These are phyloP conservation scores for Cetraspora pellucida DNA, from an alignment of 192 early-diverging fungal genomes.

Conservation along the genomic window DNA sequence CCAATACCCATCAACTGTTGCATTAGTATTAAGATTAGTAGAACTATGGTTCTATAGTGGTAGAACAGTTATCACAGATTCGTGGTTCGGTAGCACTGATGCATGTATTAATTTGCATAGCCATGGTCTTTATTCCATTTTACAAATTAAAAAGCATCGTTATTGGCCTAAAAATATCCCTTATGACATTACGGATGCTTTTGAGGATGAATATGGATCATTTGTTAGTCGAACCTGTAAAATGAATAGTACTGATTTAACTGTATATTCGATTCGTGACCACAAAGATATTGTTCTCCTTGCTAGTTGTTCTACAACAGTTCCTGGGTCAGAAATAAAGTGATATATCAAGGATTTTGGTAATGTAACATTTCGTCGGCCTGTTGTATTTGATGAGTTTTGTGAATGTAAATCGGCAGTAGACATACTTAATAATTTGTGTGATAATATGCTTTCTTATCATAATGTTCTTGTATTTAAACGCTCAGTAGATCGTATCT, in stretches of 20 bases:
- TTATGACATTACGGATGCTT: conserved; percentile 1
- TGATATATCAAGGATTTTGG: conserved; percentile 9
- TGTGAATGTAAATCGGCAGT: not conserved
- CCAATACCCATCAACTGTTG: not conserved
- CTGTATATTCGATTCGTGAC: too few species aligned
- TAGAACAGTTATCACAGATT: conserved; percentile 1
- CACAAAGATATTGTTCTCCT: too few species aligned
- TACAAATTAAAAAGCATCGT: not conserved
- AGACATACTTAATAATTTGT: conserved; percentile 10
- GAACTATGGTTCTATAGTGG: not conserved
- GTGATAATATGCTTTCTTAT: conserved; percentile 11
- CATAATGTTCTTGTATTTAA: conserved; percentile 4
- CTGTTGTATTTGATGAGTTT: not conserved
- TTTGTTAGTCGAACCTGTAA: too few species aligned
- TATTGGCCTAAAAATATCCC: conserved; percentile 1
- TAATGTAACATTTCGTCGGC: conserved; percentile 8
- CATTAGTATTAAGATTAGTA: not conserved
- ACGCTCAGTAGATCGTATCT: too few species aligned
- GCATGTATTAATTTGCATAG: not conserved
- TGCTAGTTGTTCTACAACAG: conserved; percentile 22
- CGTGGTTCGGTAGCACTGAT: not conserved
- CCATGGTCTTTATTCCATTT: not conserved
- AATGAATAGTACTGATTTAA: too few species aligned
- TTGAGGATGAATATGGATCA: not conserved
- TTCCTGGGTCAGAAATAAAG: not conserved